Conservation (phyloP, 345 rosid genomes). For the Alliaria petiolata region DNA sequence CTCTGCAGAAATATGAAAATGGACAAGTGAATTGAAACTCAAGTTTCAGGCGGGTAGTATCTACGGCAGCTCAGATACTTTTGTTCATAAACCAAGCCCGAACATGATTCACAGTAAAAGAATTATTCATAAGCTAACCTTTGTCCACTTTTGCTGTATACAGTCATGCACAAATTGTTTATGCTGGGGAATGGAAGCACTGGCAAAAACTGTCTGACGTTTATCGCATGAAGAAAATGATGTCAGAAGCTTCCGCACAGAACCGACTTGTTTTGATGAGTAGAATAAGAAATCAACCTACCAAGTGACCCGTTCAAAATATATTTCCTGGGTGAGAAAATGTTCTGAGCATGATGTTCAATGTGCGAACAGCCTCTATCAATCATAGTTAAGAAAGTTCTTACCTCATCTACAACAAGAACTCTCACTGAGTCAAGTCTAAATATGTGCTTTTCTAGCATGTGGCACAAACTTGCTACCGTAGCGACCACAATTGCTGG, state of each 20-base stretch:
- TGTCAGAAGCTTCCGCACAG: conserved; percentile 72
- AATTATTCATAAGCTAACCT: conserved; percentile 43
- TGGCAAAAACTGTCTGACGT: conserved; percentile 86
- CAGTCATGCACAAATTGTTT: conserved; percentile 76
- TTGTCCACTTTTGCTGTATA: conserved; percentile 94
- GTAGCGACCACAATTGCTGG: conserved; percentile 87
- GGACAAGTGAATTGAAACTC: conserved; percentile 10
- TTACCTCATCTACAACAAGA: conserved; percentile 92
- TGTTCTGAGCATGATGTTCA: too few relatives aligned
- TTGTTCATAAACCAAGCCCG: neutral
- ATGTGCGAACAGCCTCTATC: neutral
- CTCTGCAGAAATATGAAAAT: conserved; percentile 39
- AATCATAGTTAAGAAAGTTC: neutral
- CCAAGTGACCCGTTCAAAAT: conserved; percentile 14
- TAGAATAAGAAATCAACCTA: conserved; percentile 95
- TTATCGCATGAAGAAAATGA: conserved; percentile 62
- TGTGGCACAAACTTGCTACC: conserved; percentile 72
- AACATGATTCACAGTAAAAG: neutral
- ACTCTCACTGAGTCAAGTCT: conserved; percentile 66
- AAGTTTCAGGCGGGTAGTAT: too few relatives aligned
- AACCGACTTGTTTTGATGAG: conserved; percentile 79
- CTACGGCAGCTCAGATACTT: too few relatives aligned
- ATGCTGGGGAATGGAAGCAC: conserved; percentile 97
- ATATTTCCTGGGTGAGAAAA: neutral
- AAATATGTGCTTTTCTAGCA: conserved; percentile 71